These are phyloP conservation scores for Cordyceps tenuipes DNA, from an alignment of 2,329 filamentous ascomycete genomes.

Conservation along the genomic window DNA sequence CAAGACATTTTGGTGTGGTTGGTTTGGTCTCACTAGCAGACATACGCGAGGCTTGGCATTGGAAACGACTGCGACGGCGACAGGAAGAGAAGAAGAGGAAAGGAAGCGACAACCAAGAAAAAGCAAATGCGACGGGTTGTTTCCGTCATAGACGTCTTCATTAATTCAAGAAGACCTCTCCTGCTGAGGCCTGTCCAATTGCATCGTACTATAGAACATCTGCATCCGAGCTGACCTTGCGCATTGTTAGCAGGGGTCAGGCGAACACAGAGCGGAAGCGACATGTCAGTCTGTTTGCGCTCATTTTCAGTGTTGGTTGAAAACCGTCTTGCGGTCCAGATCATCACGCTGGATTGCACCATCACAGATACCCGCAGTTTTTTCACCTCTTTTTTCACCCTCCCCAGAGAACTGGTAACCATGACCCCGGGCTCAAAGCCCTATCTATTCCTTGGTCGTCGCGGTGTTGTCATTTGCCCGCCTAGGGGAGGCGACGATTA, in stretches of 20 bases:
- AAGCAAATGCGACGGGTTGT: background rate
- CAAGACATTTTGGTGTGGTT: background rate
- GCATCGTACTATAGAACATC: no score
- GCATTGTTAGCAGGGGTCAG: no score
- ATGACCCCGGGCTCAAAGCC: background rate
- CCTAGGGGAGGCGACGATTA: conserved; percentile 3
- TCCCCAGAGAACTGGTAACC: background rate
- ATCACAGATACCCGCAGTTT: background rate
- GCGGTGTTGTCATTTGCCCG: background rate
- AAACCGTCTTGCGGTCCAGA: no score
- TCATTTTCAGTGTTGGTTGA: no score
- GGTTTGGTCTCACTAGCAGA: background rate
- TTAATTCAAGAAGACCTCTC: background rate
- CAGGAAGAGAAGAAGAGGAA: background rate
- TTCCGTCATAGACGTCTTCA: background rate
- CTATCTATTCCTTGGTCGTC: background rate
- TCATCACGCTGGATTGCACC: background rate
- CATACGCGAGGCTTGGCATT: background rate
- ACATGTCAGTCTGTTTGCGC: no score
- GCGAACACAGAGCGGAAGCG: no score
- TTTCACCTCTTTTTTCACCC: background rate
- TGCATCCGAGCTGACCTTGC: no score
- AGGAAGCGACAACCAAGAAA: no score
- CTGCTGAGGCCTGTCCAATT: background rate
- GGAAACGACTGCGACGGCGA: background rate